Base-by-base conservation (phyloP, 2,329 filamentous ascomycete species). In the Fusarium nodosum region DNA sequence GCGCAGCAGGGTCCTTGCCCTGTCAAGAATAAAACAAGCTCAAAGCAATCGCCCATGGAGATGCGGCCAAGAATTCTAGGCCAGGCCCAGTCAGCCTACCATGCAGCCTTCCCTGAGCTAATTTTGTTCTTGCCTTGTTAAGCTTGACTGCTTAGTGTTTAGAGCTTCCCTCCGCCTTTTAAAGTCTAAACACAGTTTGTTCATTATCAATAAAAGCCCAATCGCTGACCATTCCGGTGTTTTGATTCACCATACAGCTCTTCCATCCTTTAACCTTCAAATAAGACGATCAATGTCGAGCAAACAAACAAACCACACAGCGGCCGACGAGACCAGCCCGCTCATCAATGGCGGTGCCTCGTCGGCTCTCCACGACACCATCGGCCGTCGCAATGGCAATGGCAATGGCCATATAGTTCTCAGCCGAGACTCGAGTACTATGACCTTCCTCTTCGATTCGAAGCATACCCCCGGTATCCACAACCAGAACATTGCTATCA, bases 401-500 rank as follows among this genome's bases (percentile, higher is more conserved):
- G 67, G 63, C 53, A 74, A 75, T 22, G 72, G 73, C 47, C 73
- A 74, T 48, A 56, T 71, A 26, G 62, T 66, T 34, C 57, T 68
- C 42, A 71, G 74, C 38, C 70, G 63, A 39, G 72, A 71, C 52
- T 74, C 64, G 48, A 72, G 56, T 28, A 66, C 70, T 30, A 64
- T 64, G 41, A 61, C 69, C 46, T 85, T 88, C 74, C 81, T 89
- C 66, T 81, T 87, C 72, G 81, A 87, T 68, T 75, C 77, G 47
- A 80, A 79, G 26, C 77, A 81, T 63, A 88, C 85, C 1, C 87
- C 87, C 2, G 87, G 87, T 50, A 79, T 79, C 56, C 79, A 88
- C 59, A 85, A 82, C 73, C 69, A 81, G 20, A 87, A 84, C 63
- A 64, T 79, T 24, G 76, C 80, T 57, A 76, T 87, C 28, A 82